Conservation (phyloP, 306 rosid species). For the Trifolium dubium region DNA sequence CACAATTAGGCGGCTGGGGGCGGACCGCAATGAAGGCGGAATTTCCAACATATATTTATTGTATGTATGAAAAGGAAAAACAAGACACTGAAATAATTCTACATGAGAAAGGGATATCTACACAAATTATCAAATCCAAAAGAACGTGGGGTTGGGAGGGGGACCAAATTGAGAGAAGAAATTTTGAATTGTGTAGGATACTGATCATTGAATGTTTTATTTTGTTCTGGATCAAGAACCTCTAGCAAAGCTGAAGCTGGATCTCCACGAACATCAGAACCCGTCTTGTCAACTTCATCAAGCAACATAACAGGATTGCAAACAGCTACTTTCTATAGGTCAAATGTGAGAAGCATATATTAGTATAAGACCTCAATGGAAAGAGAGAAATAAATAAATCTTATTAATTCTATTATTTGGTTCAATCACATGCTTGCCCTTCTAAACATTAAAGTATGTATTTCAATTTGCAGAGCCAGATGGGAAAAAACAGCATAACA, state of each 20-base stretch:
- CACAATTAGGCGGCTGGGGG: no score
- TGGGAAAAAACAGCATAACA: neutral
- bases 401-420: constrained; percentile 22
- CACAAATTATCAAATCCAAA: constrained; percentile 20
- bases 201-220: constrained; percentile 94
- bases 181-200: constrained; percentile 65
- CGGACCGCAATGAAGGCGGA: no score
- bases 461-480: neutral
- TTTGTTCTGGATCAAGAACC: constrained; percentile 99
- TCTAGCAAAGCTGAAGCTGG: constrained; percentile 97
- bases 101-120: constrained; percentile 9
- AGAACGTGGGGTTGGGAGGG: neutral
- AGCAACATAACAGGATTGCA: constrained; percentile 98
- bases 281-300: constrained; percentile 99
- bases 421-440: constrained; percentile 18
- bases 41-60: no score
- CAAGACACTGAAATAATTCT: neutral
- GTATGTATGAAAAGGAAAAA: constrained; percentile 11
- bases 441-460: constrained; percentile 25
- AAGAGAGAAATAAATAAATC: neutral
- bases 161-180: constrained; percentile 10
- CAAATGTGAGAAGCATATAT: constrained; percentile 37
- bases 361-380: constrained; percentile 19
- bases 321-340: constrained; percentile 74
- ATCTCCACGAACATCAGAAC: constrained; percentile 98